phyloP scores from a whole-genome alignment of 2,329 filamentous ascomycete species.

The Neofusicoccum laricinum region DNA sequence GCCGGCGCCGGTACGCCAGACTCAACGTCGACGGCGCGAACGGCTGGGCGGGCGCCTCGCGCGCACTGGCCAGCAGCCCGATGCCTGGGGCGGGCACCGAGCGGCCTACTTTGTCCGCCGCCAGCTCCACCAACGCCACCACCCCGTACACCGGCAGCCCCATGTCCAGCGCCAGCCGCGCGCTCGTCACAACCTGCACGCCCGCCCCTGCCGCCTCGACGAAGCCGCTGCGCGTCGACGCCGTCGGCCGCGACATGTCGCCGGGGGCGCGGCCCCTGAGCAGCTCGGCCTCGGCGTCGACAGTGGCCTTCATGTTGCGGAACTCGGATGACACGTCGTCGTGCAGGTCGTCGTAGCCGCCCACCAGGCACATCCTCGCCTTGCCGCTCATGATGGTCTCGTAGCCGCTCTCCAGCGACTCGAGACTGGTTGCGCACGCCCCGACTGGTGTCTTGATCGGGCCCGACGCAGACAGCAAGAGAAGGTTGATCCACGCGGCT shows the following conservation, averaged over 20 bases:
- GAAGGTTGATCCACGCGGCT: slow-evolving; percentile 42
- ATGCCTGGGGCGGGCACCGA: slow-evolving; percentile 41
- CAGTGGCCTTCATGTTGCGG: slow-evolving; percentile 38
- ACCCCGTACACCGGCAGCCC: slow-evolving; percentile 36
- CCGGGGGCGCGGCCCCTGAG: slow-evolving; percentile 24
- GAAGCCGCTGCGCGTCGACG: slow-evolving; percentile 34
- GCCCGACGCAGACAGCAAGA: slow-evolving; percentile 33
- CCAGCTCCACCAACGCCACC: slow-evolving; percentile 32
- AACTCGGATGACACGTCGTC: slow-evolving; percentile 32
- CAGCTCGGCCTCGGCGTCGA: slow-evolving; percentile 29
- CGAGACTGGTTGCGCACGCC: slow-evolving; percentile 38
- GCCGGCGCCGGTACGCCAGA: slow-evolving; percentile 26
- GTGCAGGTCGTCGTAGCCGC: slow-evolving; percentile 34
- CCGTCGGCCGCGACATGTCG: slow-evolving; percentile 37
- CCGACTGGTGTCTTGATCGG: slow-evolving; percentile 38
- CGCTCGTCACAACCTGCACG: slow-evolving; percentile 35
- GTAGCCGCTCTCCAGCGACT: slow-evolving; percentile 33
- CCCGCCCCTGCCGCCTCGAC: slow-evolving; percentile 38
- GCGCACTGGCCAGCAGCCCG: slow-evolving; percentile 34
- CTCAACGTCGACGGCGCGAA: slow-evolving; percentile 26
- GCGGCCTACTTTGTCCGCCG: slow-evolving; percentile 34
- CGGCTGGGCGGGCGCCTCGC: slow-evolving; percentile 19
- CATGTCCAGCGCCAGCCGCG: slow-evolving; percentile 35
- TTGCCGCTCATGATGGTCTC: slow-evolving; percentile 33
- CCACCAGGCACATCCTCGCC: slow-evolving; percentile 33